Base-by-base conservation (phyloP, 2,329 filamentous ascomycete species). In the Graphilbum ipis-grandicollis region DNA sequence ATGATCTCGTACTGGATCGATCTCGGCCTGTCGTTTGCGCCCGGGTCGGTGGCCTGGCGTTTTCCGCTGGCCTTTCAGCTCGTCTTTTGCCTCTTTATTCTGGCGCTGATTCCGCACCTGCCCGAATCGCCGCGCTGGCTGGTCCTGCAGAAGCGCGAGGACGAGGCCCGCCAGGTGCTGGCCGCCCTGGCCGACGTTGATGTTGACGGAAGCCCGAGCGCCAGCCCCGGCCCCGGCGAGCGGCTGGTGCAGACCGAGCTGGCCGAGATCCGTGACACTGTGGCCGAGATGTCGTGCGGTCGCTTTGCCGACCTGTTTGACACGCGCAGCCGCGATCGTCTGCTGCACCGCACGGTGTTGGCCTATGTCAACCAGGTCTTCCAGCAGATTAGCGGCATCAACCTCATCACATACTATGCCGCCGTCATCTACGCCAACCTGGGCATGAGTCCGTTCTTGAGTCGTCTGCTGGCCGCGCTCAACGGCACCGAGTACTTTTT, bases 111-210 rank as follows among this genome's bases (percentile, higher is more conserved):
- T 38, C 30, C 52, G 35, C 42, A 47, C 39, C 46, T 55, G n/a
- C 53, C 53, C 2, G 53, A 56, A 35, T 59, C 56, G 1, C 61
- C 62, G 1, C 60, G 61, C 41, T 63, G 56, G 54, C 52, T 60
- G 3, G 50, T 61, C 5, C 50, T 55, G 12, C 51, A 53, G 14
- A 54, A 51, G 2, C 48, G 51, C 15, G 38, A 44, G 12, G 42
- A 50, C 12, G 52, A 56, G 19, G 52, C 50, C 26, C 45, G 50
- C 15, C 35, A 46, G 13, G 50, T 53, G 4, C 45, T 57, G 3
- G 49, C 47, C 9, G 45, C 47, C 19, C 45, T 53, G 19, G 43
- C 50, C 13, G 45, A 39, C 18, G 37, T 35, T n/a, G 39, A 46
- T 9, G 37, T 49, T 5, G 45, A 49, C 26, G n/a, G n/a, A n/a